Conservation (phyloP, 129 eudicot genomes). For the Escallonia rubra region DNA sequence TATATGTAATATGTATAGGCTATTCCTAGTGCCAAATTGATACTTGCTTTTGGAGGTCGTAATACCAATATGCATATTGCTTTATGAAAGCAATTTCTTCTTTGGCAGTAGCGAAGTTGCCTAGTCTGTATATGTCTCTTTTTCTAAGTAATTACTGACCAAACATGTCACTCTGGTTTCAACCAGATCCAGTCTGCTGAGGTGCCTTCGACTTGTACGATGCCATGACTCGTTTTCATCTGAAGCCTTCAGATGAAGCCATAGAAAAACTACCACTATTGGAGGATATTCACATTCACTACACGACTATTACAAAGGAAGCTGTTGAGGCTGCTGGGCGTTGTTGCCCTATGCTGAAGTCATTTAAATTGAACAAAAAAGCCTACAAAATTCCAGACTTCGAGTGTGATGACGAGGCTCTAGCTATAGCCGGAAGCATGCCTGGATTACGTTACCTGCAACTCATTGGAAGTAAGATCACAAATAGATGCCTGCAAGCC, state of each 20-base stretch:
- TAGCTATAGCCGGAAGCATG: constrained; percentile 60
- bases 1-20: too few relatives aligned
- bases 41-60: too few relatives aligned
- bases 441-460: constrained; percentile 50
- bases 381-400: constrained; percentile 15
- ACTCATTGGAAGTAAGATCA: constrained; percentile 57
- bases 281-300: constrained; percentile 51
- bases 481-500: constrained; percentile 54
- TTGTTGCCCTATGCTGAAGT: constrained; percentile 43
- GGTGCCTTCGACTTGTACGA: constrained; percentile 32
- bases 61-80: too few relatives aligned
- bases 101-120: too few relatives aligned
- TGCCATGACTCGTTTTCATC: constrained; percentile 20
- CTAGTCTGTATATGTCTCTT: too few relatives aligned
- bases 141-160: too few relatives aligned
- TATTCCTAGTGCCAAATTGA: too few relatives aligned
- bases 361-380: constrained; percentile 42
- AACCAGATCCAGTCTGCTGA: constrained; percentile 49
- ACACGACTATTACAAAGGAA: constrained; percentile 13
- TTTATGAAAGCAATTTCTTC: too few relatives aligned
- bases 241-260: constrained; percentile 30
- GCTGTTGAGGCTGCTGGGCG: constrained; percentile 31
- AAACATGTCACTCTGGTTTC: neutral
- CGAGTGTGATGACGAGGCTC: constrained; percentile 43
- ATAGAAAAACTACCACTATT: constrained; percentile 35